phyloP scores from a whole-genome alignment of 2,329 filamentous ascomycete species.

The Fusarium neocosmosporiellum region DNA sequence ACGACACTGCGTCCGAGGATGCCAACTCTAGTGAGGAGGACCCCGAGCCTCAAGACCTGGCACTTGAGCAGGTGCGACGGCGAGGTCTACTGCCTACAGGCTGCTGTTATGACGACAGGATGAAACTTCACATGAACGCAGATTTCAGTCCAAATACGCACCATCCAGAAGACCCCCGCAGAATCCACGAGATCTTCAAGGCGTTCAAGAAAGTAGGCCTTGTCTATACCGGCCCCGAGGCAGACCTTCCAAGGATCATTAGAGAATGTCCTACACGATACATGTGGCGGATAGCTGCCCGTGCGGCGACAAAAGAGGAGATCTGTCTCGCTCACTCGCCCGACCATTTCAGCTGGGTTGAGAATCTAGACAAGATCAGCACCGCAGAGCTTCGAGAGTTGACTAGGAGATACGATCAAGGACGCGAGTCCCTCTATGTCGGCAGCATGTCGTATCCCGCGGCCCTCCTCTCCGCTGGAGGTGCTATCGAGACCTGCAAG shows the following conservation, averaged over 20 bases:
- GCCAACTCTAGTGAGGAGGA: conserved; percentile 51
- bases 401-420: conserved; percentile 70
- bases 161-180: conserved; percentile 92
- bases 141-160: conserved; percentile 79
- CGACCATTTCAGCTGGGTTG: conserved; percentile 84
- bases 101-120: conserved; percentile 90
- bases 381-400: conserved; percentile 75
- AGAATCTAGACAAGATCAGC: conserved; percentile 63
- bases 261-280: conserved; percentile 67
- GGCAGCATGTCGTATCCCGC: conserved; percentile 85
- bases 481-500: conserved; percentile 94
- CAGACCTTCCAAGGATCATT: conserved; percentile 64
- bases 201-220: conserved; percentile 86
- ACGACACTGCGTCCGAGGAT: conserved; percentile 49
- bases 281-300: conserved; percentile 82
- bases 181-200: conserved; percentile 93
- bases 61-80: conserved; percentile 52
- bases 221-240: conserved; percentile 71
- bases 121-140: conserved; percentile 94
- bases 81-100: conserved; percentile 74
- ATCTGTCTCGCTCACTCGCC: conserved; percentile 82
- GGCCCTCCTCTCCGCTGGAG: conserved; percentile 86
- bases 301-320: conserved; percentile 82
- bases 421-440: conserved; percentile 83
- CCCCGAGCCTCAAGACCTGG: conserved; percentile 51